A percentile compares a stretch with the other conserved stretches of the same genome.
These are phyloP conservation scores for Echeveria elegans DNA, from an alignment of 164 flowering plant species.

Conservation along the genomic window DNA sequence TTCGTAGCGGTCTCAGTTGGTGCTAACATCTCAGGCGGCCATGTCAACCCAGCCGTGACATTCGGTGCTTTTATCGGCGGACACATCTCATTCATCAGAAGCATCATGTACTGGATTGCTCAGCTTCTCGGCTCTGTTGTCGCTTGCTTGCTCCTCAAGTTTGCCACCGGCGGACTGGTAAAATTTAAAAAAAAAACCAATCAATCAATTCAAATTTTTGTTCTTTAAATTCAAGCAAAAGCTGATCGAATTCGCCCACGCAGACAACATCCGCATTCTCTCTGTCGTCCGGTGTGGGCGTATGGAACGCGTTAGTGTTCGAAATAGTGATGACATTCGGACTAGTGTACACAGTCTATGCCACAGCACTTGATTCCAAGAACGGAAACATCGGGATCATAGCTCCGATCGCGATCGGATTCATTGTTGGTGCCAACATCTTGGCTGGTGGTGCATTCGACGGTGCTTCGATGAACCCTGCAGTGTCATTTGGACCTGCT, in stretches of 20 bases:
- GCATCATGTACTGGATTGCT: constrained; percentile 1
- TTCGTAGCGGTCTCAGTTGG: neutral
- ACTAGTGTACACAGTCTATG: neutral
- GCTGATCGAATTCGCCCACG: no score
- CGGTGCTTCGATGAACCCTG: constrained; percentile 3
- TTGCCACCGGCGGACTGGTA: constrained; percentile 1
- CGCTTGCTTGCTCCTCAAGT: constrained; percentile 6
- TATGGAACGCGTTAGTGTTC: neutral
- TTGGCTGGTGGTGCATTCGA: neutral
- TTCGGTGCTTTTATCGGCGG: constrained; percentile 2
- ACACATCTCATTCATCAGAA: constrained; percentile 1
- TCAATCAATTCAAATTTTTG: neutral
- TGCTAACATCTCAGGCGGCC: neutral
- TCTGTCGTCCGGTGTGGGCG: neutral
- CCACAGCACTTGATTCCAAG: neutral
- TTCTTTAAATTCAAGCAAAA: no score
- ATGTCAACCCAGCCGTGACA: neutral
- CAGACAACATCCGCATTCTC: constrained; percentile 5
- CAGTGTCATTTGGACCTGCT: neutral
- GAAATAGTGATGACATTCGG: constrained; percentile 3
- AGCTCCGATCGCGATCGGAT: neutral
- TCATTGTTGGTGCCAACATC: constrained; percentile 1
- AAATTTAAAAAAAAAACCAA: neutral
- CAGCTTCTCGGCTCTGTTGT: constrained; percentile 1
- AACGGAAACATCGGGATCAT: constrained; percentile 1